These are phyloP conservation scores for Geranium rotundifolium DNA, from an alignment of 345 rosid genomes.

Conservation along the genomic window DNA sequence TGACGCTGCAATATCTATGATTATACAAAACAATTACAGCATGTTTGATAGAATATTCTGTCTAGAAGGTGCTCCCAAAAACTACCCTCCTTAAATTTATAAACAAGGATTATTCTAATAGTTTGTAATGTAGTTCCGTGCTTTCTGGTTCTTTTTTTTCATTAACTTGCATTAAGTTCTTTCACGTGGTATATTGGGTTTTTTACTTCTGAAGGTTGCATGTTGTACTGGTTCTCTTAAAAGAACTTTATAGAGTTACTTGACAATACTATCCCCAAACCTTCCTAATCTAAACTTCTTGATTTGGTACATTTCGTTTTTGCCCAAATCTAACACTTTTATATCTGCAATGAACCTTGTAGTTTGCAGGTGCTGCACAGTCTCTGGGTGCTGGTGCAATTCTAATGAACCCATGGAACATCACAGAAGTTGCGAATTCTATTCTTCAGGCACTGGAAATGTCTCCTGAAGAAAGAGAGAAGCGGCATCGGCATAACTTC, in stretches of 20 bases:
- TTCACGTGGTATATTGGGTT: not conserved
- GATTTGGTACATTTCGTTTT: no score
- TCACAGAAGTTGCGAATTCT: conserved; percentile 94
- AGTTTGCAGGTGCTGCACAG: conserved; percentile 99
- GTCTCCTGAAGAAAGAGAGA: conserved; percentile 81
- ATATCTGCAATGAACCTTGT: conserved; percentile 9
- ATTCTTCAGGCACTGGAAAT: conserved; percentile 75
- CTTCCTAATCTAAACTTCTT: no score
- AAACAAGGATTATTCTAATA: no score
- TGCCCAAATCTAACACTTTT: not conserved
- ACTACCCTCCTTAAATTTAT: no score
- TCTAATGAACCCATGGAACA: conserved; percentile 98
- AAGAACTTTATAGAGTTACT: no score
- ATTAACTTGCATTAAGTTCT: not conserved
- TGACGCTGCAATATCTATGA: no score
- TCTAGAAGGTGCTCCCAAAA: no score
- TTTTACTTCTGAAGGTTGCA: not conserved
- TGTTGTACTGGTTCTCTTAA: not conserved
- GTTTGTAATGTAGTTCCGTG: no score
- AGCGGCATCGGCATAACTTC: conserved; percentile 76
- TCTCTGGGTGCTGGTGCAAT: conserved; percentile 99
- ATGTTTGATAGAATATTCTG: no score
- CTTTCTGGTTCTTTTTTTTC: no score
- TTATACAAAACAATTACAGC: no score
- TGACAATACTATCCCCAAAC: no score